Evolutionary conservation across 495 filamentous ascomycete species (phyloP), one percentile per base, ranked within the genome.

Genomic region (Aspergillus sclerotiicarbonarius): DNA sequence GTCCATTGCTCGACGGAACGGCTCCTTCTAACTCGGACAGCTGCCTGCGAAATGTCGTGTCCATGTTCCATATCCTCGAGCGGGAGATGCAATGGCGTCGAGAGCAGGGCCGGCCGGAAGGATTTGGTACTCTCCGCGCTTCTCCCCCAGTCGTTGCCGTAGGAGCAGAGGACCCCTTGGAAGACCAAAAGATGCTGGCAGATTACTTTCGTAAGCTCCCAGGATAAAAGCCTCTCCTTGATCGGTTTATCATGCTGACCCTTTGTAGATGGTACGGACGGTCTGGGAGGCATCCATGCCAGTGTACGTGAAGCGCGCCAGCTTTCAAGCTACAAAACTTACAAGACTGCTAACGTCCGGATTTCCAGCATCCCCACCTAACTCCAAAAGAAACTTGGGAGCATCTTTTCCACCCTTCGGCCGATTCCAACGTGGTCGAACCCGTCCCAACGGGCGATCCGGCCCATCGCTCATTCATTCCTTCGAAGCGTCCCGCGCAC

Each of bases 51-150:
- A 99, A 99, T 77, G 86, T 90, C 48, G 83, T 98, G 53, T 88
- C 91, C 21, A 81, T 97, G 71, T 98, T 98, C 76, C 88, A 97
- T 65, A 87, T 93, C 61, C 83, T 99, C 61, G 91, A 96, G 60
- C 87, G 89, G 57, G 94, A 99, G 73, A 84, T 88, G 64, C 77
- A 83, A 65, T 99, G 94, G 93, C 84, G 94, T 39, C 79, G 81
- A 64, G 71, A 81, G 3, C 80, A 84, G 6, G 87, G 87, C 6
- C 79, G 71, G 9, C 78, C 81, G 0, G 80, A 86, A 48, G 86
- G 88, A 5, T 98, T 91, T 59, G 81, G 82, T 45, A 77, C 81
- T 9, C 73, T 99, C 62, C 77, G 78, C 37, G 77, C 80, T 8
- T 84, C 72, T 66, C 91, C 88, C 64, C 95, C 94, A 3, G 66